phyloP scores from a whole-genome alignment of 495 filamentous ascomycete species.

The Penicillium taxi region DNA sequence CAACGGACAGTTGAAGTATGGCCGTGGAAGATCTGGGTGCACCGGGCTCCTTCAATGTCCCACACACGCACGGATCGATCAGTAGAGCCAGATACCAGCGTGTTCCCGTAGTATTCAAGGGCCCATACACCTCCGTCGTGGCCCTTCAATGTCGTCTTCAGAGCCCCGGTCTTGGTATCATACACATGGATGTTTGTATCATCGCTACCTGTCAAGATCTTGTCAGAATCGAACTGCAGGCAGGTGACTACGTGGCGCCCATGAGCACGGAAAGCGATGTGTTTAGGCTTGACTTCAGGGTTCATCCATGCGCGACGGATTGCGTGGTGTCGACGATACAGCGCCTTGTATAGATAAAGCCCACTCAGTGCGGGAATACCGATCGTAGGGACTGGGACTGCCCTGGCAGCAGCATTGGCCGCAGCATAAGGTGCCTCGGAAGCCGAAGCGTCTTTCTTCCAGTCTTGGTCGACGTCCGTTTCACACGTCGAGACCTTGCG shows the following conservation, averaged over 20 bases:
- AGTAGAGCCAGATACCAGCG: slow-evolving; percentile 90
- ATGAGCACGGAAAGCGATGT: slow-evolving; percentile 93
- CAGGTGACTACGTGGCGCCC: slow-evolving; percentile 96
- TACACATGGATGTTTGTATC: slow-evolving; percentile 98
- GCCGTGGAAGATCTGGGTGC: slow-evolving; percentile 92
- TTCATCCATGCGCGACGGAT: slow-evolving; percentile 88
- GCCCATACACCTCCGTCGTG: slow-evolving; percentile 99
- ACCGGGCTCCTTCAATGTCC: slow-evolving; percentile 88
- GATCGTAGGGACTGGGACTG: slow-evolving; percentile 72
- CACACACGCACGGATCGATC: slow-evolving; percentile 94
- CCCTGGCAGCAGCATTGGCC: slow-evolving; percentile 69
- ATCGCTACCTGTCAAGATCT: slow-evolving; percentile 95
- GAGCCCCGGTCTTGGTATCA: slow-evolving; percentile 86
- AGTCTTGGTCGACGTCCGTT: slow-evolving; percentile 35
- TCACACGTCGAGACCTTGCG: slow-evolving; percentile 45
- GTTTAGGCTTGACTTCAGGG: slow-evolving; percentile 74
- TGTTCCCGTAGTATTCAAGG: slow-evolving; percentile 91
- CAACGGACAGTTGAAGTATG: slow-evolving; percentile 97
- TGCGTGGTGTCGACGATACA: slow-evolving; percentile 85
- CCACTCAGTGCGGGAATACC: slow-evolving; percentile 70
- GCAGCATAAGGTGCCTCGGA: slow-evolving; percentile 79
- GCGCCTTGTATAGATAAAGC: slow-evolving; percentile 90
- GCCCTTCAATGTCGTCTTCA: slow-evolving; percentile 74
- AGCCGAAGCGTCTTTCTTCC: slow-evolving; percentile 35
- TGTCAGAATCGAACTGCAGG: slow-evolving; percentile 93